phyloP scores from a whole-genome alignment of 2,329 filamentous ascomycete genomes.

The Tolypocladium cylindrosporum region DNA sequence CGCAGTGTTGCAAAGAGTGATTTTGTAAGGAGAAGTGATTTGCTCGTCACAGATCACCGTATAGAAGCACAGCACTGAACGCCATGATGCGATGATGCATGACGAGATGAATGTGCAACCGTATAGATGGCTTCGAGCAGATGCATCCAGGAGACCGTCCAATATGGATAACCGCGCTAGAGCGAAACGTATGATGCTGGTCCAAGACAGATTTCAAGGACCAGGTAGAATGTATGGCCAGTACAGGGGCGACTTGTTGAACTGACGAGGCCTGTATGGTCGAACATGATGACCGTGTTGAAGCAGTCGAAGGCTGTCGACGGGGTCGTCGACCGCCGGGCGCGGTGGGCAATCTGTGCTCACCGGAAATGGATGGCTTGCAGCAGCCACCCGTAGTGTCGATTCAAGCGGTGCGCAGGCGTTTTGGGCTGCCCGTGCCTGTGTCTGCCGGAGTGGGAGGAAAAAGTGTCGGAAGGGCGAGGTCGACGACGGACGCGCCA shows the following conservation, averaged over 20 bases:
- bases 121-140: not conserved
- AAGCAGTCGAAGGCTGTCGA: not conserved
- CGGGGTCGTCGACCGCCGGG: not conserved
- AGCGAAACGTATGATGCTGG: not conserved
- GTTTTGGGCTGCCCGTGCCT: not conserved
- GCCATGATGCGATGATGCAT: not conserved
- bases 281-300: not conserved
- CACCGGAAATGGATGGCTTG: not conserved
- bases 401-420: not conserved
- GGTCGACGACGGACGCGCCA: not conserved
- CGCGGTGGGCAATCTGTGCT: not conserved
- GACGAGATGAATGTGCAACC: not conserved
- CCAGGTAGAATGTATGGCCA: not conserved
- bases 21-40: not conserved
- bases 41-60: not conserved
- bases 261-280: not conserved
- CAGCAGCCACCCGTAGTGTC: not conserved
- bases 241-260: not conserved
- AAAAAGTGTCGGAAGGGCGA: not conserved
- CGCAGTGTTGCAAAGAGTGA: not conserved
- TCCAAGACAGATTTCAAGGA: not conserved
- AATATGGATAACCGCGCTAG: not conserved
- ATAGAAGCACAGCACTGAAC: not conserved
- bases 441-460: not conserved
- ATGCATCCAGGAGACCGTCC: not conserved